Evolutionary conservation across 2,329 filamentous ascomycete species (phyloP), one percentile per base, ranked within the genome.

Genomic region (Thermothelomyces thermophilus): DNA sequence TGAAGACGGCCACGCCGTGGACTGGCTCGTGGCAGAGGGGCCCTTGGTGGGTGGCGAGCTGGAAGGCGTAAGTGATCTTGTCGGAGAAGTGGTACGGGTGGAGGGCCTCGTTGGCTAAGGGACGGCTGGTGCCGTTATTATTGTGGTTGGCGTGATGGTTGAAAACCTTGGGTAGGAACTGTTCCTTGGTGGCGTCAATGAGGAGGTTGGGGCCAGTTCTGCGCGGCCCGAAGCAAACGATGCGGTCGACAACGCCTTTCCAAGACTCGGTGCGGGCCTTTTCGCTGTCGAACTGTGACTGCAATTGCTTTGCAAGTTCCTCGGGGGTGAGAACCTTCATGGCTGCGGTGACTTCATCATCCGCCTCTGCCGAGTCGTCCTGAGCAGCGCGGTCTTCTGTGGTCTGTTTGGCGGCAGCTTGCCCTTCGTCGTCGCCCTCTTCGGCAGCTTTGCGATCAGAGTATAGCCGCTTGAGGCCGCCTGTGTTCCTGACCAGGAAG

Each of bases 61-160:
- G 93, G 75, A 98, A 98, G 41, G 88, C 90, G 65, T 98, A 90
- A 8, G 82, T 76, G 56, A 97, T 87, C 65, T 95, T 97, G 71
- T 97, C 91, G 50, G 84, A 82, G 57, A 97, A 83, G 62, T 93
- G 85, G 42, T 75, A 75, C 3, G 83, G 74, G 48, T 75, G 70
- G 36, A 86, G 69, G 42, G 70, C 67, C 48, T 79, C 75, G 41
- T 73, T 70, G 3, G 70, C 69, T 6, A 68, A 66, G 3, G 70
- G 71, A 19, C 63, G 56, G 33, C 56, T 55, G 5, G 59, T 48
- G 24, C 19, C 26, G 30, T 13, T 5, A 22, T 13, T 5, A 22
- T 51, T 50, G 31, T 48, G 31, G 22, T 50, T 50, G 40, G 59
- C 50, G 37, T 68, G 67, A 35, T 66, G 64, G 5, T 68, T 64